Base-by-base conservation (phyloP, 495 filamentous ascomycete genomes). In the Penicillium manginii region DNA sequence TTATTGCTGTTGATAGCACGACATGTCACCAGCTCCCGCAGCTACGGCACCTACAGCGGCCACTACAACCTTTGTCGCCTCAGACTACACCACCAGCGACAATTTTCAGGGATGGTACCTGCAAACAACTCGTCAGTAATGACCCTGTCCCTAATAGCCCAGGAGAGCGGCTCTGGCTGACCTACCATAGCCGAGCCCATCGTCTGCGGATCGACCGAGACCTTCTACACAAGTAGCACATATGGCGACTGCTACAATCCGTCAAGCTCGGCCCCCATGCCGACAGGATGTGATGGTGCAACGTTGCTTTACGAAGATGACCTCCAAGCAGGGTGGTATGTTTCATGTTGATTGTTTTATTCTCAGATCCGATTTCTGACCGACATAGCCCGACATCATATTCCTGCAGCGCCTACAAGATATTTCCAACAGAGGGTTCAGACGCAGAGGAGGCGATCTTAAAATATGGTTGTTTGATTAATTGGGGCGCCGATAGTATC, bases 401-500 rank as follows among this genome's bases (percentile, higher is more conserved):
- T n/a, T 40, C 57, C 39, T 59, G 57, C 51, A 21, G 32, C 8
- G 48, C 50, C n/a, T 59, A 59, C 45, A 49, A 40, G 23, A 59
- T 59, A 22, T 59, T 54, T 35, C 50, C 50, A 3, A 59, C 57
- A 6, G 57, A 54, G 31, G 57, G 43, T 8, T 37, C 50, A 6
- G 17, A 48, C 23, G 50, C 39, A 11, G 29, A 15, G 15, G 19
- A 54, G 10, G 57, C 42, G 5, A 33, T 59, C 4, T n/a, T 40
- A 10, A 19, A 26, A 53, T 61, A 57, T n/a, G 50, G 22, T 7
- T 61, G 54, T 33, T 29, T 61, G 43, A 9, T 43, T 17, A 54
- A 57, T 6, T 61, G 59, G 59, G 59, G 42, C 9, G 59, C 59
- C 21, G 29, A 61, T 5, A 61, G 54, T 45, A 19, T 61, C 17